Base-by-base conservation (phyloP, 148 eudicot species). In the Camellia granthamiana region DNA sequence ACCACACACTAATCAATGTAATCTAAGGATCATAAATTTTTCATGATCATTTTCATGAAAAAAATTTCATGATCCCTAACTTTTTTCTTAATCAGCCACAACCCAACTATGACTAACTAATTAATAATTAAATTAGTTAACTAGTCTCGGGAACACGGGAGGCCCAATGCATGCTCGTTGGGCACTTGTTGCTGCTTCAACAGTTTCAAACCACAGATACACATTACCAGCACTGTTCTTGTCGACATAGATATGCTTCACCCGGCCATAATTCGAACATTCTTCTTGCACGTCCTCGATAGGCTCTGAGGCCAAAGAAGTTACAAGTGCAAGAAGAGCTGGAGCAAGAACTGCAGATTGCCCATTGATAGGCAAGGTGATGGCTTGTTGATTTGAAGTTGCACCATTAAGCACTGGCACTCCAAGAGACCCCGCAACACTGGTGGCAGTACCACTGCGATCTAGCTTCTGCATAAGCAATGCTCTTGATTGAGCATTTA, bases 401-500 rank as follows among this genome's bases (percentile, higher is more conserved):
- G 92, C 43, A 51, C 97, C 96, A 85, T 90, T 92, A 58, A 88
- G 80, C 59, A 81, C 82, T 42, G 97, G 89, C 21, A 84, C 90
- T 77, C 93, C 98, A 76, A 90, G 85, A 49, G 97, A 72, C 6
- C 92, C 94, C 18, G 87, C 85, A 78, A 90, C 80, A 81, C 97
- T 90, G 56, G 94, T 86, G 75, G 98, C 91, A 62, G 90, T 86
- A 75, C 99, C 99, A 77, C 91, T 93, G 70, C 98, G 93, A 77
- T 95, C 97, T 49, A 95, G 78, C 88, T 93, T 93, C 78, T 85
- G 90, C 99, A 95, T 95, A 51, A 95, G 90, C 90, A 92, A 72
- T 72, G 97, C 97, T 87, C 99, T 89, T 67, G 99, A 95, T 66
- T 90, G 94, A 86, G 99, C 98, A 90, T 93, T 95, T 67, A 95